Base-by-base conservation (phyloP, 805 yeast species). In the Saturnispora zaruensis region DNA sequence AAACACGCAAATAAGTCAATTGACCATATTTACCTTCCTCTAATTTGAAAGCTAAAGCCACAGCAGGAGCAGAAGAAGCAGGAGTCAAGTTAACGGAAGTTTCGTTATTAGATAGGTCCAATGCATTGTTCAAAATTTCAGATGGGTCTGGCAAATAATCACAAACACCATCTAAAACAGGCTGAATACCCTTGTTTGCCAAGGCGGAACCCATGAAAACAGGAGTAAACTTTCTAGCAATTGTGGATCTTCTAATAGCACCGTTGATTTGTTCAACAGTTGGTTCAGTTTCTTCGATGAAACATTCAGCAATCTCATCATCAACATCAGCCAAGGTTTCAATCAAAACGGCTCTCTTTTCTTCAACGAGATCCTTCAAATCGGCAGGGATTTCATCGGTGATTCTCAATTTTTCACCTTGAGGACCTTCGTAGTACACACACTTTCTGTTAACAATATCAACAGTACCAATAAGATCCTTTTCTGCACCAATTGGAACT, bases 21-120 rank as follows among this genome's bases (percentile, higher is more conserved):
- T 93, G 99, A 60, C 99, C 99, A 66, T 87, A 93, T 62, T 87
- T 84, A 58, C 99, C 98, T 72, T 93, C 99, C 73, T 93, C 99
- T 57, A 93, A 81, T 73, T 93, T 93, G 80, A 93, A 93, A n/a
- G 99, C 99, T 53, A 93, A 77, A 44, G 96, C 97, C 51, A 93
- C 95, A 61, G 93, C 87, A 36, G 97, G 96, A 58, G 81, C 78
- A 49, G 73, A 63, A 18, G 81, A 70, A 21, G 90, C 75, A 41
- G 98, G 95, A 38, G 80, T 70, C 59, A 93, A 72, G 56, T 80
- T 79, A 41, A 93, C 81, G 44, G 88, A 82, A 24, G 74, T 72
- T 66, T 84, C 95, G 26, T 73, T 73, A 34, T 78, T 68, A 43
- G 77, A 66, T 50, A 84, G 69, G 64, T 93, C 96, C 58, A 93